A percentile compares a stretch with the other conserved stretches of the same genome.
phyloP scores from a whole-genome alignment of 768 basidiomycete genomes.

The Candolleomyces eurysporus region DNA sequence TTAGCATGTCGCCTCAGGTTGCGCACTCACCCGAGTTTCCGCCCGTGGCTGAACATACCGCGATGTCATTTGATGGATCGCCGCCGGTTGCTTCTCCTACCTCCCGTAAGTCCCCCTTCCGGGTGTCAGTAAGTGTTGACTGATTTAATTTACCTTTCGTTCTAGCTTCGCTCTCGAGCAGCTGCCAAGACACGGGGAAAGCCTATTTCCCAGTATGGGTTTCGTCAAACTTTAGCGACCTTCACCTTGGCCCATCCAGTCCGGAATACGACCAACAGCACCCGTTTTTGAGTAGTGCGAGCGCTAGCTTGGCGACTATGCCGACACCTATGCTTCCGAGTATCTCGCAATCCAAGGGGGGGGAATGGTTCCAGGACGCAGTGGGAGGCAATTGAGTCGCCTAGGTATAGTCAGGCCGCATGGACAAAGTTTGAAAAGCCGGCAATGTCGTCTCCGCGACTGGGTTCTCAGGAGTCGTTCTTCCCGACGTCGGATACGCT shows the following conservation, averaged over 20 bases:
- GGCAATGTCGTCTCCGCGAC: too few species aligned
- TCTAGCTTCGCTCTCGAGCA: not conserved
- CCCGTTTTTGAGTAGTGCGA: not conserved
- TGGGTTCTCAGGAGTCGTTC: not conserved
- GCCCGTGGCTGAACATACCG: not conserved
- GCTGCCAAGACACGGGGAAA: not conserved
- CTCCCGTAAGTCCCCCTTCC: slow-evolving; percentile 3
- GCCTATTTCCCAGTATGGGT: slow-evolving; percentile 6
- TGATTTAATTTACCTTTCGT: not conserved
- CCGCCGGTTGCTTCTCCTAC: not conserved
- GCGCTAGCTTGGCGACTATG: not conserved
- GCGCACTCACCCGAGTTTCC: not conserved
- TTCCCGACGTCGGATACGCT: not conserved
- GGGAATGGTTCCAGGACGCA: not conserved
- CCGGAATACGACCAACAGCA: not conserved
- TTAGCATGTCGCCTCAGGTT: not conserved
- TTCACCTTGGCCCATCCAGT: not conserved
- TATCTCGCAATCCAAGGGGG: not conserved
- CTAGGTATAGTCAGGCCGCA: not conserved
- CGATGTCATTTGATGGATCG: not conserved
- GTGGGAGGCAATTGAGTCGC: slow-evolving; percentile 1
- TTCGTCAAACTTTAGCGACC: not conserved
- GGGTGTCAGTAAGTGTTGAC: not conserved
- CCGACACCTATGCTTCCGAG: not conserved
- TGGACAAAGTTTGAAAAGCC: not conserved